Evolutionary conservation across 2,329 filamentous ascomycete genomes (phyloP), one percentile per base, ranked within the genome.

Genomic region (Xylaria sp.): DNA sequence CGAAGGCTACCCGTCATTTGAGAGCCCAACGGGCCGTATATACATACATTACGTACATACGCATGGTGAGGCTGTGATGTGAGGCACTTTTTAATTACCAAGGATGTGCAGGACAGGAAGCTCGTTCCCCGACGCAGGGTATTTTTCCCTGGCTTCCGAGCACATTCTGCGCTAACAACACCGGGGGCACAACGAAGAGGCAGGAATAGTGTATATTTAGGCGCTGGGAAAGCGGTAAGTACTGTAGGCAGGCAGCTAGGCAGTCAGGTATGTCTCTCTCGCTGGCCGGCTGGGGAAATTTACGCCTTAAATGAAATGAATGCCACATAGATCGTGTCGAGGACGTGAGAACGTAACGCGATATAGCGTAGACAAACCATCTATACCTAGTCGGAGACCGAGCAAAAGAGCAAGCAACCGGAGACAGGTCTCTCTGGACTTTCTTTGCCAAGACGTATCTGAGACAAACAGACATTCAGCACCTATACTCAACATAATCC

Each of bases 11-110:
- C 28, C n/a, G 44, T 48, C 13, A 4, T 39, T 13, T 1, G 52
- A 46, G 52, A 37, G 48, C 37, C n/a, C 39, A 20, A n/a, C 20
- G 25, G 23, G 34, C 18, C 20, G 60, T 59, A 63, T 63, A 67
- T 67, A 67, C 39, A 63, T 32, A 44, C 37, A 48, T 3, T 2
- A 41, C 20, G 10, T 6, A 54, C 51, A 8, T n/a, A 44, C 23
- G 44, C 37, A 44, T 3, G 34, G 13, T 58, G 18, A 66, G 58
- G 52, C 65, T 62, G 44, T 46, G 37, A 12, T 25, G 55, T 44
- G 64, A 37, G 23, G 25, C 28, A 34, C 39, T 51, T 51, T 54
- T 57, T 57, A n/a, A 51, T 51, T 44, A 56, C 18, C 20, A 44
- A 32, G 51, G 18, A 20, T 41, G 39, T 56, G 34, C 34, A 44